Conservation (phyloP, 306 rosid species). For the Aeschynomene evenia region DNA sequence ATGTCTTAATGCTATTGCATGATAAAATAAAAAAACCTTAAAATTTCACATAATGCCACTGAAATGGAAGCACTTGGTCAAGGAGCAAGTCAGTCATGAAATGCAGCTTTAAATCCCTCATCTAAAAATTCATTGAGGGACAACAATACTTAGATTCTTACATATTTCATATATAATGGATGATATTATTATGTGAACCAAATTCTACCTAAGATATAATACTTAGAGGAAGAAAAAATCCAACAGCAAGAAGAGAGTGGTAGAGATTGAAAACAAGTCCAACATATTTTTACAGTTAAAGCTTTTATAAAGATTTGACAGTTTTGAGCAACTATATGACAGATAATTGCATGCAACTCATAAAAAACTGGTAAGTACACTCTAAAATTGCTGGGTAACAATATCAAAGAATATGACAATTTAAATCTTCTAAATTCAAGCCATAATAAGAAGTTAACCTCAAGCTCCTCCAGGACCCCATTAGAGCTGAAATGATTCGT, state of each 20-base stretch:
- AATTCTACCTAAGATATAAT: neutral
- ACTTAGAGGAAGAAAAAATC: neutral
- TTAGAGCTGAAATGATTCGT: slow-evolving; percentile 34
- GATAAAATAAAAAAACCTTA: neutral
- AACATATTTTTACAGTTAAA: neutral
- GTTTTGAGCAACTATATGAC: neutral
- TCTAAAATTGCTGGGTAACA: neutral
- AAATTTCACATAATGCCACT: neutral
- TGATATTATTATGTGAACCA: neutral
- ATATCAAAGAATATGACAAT: slow-evolving; percentile 5
- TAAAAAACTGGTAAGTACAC: neutral
- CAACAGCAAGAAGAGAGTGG: neutral
- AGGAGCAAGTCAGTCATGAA: neutral
- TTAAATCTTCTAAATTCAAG: slow-evolving; percentile 17
- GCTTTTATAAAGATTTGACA: neutral
- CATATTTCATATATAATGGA: neutral
- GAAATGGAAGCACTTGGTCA: neutral
- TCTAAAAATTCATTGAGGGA: neutral
- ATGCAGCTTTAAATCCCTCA: slow-evolving; percentile 4
- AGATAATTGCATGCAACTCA: slow-evolving; percentile 20
- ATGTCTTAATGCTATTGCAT: neutral
- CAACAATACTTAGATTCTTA: too few species aligned
- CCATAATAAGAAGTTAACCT: slow-evolving; percentile 50
- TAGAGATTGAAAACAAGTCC: neutral
- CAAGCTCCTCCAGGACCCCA: slow-evolving; percentile 84